Evolutionary conservation across 2,329 filamentous ascomycete genomes (phyloP), one percentile per base, ranked within the genome.

Genomic region (Hymenoscyphus salicellus): DNA sequence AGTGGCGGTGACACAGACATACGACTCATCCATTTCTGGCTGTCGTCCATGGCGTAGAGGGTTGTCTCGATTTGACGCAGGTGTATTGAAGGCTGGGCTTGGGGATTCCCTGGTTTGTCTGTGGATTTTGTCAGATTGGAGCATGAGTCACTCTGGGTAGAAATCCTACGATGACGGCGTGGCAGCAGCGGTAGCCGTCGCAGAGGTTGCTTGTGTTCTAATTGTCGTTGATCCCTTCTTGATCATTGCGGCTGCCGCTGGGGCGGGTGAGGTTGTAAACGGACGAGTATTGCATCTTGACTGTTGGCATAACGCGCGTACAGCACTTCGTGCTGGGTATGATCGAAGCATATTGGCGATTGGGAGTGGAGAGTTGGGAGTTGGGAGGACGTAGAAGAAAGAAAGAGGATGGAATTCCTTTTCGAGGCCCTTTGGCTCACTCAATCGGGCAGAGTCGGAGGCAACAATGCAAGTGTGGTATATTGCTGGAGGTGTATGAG

Each of bases 21-120:
- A 92, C 89, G 90, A 93, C 77, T 93, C 90, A 77, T 93, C 90
- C 83, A 93, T 88, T 68, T 89, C 86, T 64, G 82, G 82, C 65
- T 81, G 78, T 74, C 82, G 80, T 62, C 81, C 79, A 75, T 85
- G 85, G 72, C 87, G 84, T 66, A 91, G 77, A 69, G 82, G 86
- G 85, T 91, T 86, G 17, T 72, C 74, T 78, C 74, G 69, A 80
- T 77, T 73, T 76, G 74, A 60, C 77, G 68, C 75, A 62, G 73
- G 71, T 64, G 77, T 73, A 70, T 87, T 86, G 78, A 87, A 87
- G 16, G 85, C 82, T 61, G 89, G 84, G 73, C 86, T 87, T 7
- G 90, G 89, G 38, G 79, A 79, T 66, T 85, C 81, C 77, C 89
- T 83, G 49, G 80, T 75, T 71, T 84, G 80, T 69, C 85, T 88